Evolutionary conservation across 2,329 filamentous ascomycete species (phyloP), one percentile per base, ranked within the genome.

Genomic region (Trichophyton benhamiae): DNA sequence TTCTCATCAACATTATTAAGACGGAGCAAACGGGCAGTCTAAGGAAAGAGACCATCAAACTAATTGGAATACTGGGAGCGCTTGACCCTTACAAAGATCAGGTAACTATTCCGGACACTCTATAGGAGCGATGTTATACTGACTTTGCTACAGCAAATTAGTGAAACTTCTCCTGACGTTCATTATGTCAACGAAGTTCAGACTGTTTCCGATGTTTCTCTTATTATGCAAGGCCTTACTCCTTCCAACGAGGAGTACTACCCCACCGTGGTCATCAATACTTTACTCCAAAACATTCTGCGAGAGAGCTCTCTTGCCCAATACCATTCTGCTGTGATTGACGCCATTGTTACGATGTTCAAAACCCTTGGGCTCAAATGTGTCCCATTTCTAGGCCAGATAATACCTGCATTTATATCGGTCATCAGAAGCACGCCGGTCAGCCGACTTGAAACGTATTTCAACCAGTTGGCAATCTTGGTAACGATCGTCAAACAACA

Each of bases 181-280:
- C 88, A 94, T 69, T 82, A 85, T 57, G 80, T 82, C 60, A 79
- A 84, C 53, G 84, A 87, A 70, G 79, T 82, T n/a, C 81, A 86
- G 66, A 78, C 79, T 7, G 80, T 95, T 68, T 95, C 92, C 0
- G 94, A 99, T 73, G 95, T 99, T 53, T 94, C 91, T 2, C 81
- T 99, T 33, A 97, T 99, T 80, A 99, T 99, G 92, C 91, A 89
- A 48, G 94, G 95, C 13, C 80, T 96, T 46, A 97, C 91, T 0
- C 95, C 94, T 0, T 97, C 92, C 0, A 96, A 89, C 70, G 96
- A 99, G 70, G 94, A 99, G 69, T 99, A 99, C 74, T 99, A 96
- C 70, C 94, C 94, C 0, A 99, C 94, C 0, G 91, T 99, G 17
- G 94, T 96, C 55, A 96, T 99, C 71, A 96, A 96, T 69, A 95